A percentile compares a stretch with the other conserved stretches of the same genome.
phyloP scores from a whole-genome alignment of 1,284 basidiomycete genomes.

The Ustilago cynodontis region DNA sequence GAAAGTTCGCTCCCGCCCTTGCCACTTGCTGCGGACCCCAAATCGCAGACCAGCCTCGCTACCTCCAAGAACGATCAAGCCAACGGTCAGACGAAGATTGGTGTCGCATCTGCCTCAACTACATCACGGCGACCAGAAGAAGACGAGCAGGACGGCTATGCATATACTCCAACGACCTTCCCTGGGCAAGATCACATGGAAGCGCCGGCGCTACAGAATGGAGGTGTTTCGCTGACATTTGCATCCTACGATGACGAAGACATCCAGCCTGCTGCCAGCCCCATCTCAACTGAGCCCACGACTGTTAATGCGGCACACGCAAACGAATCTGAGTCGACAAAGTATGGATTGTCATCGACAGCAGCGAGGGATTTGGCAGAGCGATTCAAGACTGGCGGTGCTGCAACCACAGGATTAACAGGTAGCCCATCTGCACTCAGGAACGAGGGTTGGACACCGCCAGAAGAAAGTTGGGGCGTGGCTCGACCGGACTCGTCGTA shows the following conservation, averaged over 20 bases:
- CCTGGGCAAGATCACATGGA: not conserved
- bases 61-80: not conserved
- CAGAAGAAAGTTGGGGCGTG: conserved; percentile 28
- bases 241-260: conserved; percentile 55
- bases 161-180: not conserved
- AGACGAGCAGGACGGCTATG: not conserved
- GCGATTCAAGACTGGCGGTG: conserved; percentile 26
- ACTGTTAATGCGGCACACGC: not conserved
- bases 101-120: not conserved
- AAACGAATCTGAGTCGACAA: conserved; percentile 2
- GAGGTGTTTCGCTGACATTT: conserved; percentile 54
- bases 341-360: conserved; percentile 32
- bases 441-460: conserved; percentile 17
- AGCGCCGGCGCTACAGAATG: conserved; percentile 8
- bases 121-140: not conserved
- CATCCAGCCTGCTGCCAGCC: conserved; percentile 13
- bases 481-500: conserved; percentile 35
- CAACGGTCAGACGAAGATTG: not conserved
- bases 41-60: not conserved
- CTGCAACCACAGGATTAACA: not conserved
- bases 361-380: conserved; percentile 31
- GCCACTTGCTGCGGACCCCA: conserved; percentile 26
- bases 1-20: conserved; percentile 62
- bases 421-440: conserved; percentile 2
- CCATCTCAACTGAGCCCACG: not conserved